Evolutionary conservation across 192 early-diverging fungal species (phyloP), one percentile per base, ranked within the genome.

Genomic region (Cetraspora pellucida): DNA sequence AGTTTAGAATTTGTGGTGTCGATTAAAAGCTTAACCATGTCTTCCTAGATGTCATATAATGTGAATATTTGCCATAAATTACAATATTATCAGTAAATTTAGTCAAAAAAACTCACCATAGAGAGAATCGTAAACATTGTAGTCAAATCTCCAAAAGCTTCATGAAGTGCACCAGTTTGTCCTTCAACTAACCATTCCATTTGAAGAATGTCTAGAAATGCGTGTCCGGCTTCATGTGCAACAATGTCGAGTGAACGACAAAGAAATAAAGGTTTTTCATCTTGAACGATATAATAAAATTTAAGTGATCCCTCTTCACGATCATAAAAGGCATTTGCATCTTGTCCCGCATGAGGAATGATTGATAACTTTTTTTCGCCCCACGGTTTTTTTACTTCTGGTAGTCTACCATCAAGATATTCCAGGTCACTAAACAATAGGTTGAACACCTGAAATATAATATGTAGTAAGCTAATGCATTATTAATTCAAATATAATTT

Each of bases 131-230:
- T 13, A 46, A 68, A 68, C 45, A 68, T 47, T 27, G 44, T 27
- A 44, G 21, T 25, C 16, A 68, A 68, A 68, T 68, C 66, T n/a
- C 66, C 66, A 16, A 68, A 68, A n/a, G 66, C 66, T 49, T 68
- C 66, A 27, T 68, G 66, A 49, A 68, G 45, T n/a, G 19, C 66
- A 28, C 66, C 66, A 28, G 66, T 68, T 49, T 68, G 66, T 23
- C 66, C 66, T 49, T 45, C 45, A 47, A 31, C 10, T 10, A 47
- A 4, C 66, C 66, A 68, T 10, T n/a, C 23, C 1, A 21, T 27
- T 47, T 68, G 66, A 1, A 68, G 4, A 16, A 28, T 68, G 46
- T 68, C 66, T 13, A 68, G 27, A 19, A 68, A 28, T 3, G 45
- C 16, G 14, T 68, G 66, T 2, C 66, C 66, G 23, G 45, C 0